Evolutionary conservation across 345 rosid species (phyloP).

Genomic region (Syzygium jambos): DNA sequence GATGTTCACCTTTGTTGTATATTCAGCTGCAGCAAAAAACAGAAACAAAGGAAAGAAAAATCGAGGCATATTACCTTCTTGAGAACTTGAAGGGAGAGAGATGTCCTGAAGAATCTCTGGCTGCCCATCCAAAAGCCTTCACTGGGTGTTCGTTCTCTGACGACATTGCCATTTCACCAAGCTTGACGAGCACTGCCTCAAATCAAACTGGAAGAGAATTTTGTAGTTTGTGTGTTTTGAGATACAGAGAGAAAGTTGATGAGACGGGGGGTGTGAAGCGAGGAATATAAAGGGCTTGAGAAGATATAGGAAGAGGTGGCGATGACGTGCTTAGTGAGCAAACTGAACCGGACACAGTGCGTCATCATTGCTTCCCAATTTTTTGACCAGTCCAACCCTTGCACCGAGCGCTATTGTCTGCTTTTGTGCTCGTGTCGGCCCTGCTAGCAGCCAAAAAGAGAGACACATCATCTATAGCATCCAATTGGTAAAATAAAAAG

Average conservation of each 20-base stretch:
- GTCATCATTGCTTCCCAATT: not conserved
- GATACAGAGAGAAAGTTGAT: not conserved
- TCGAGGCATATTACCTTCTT: constrained; percentile 1
- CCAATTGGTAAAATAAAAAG: no score
- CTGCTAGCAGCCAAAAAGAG: not conserved
- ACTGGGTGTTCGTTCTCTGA: constrained; percentile 2
- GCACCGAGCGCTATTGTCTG: no score
- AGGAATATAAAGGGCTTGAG: not conserved
- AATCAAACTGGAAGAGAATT: not conserved
- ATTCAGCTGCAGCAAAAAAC: not conserved
- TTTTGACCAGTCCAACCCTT: not conserved
- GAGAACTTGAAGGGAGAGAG: constrained; percentile 6
- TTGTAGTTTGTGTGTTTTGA: no score
- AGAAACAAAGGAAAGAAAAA: not conserved
- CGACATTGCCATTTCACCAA: not conserved
- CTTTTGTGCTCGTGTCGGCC: not conserved
- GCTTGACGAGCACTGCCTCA: not conserved
- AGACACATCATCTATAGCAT: not conserved
- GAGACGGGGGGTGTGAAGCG: not conserved
- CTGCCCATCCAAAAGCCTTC: constrained; percentile 8
- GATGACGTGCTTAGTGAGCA: constrained; percentile 4
- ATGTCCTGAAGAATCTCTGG: constrained; percentile 5
- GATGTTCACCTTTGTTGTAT: not conserved
- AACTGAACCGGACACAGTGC: not conserved
- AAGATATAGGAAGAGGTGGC: not conserved